Conservation (phyloP, 208 protist species). For the Trypanosoma conorhini region DNA sequence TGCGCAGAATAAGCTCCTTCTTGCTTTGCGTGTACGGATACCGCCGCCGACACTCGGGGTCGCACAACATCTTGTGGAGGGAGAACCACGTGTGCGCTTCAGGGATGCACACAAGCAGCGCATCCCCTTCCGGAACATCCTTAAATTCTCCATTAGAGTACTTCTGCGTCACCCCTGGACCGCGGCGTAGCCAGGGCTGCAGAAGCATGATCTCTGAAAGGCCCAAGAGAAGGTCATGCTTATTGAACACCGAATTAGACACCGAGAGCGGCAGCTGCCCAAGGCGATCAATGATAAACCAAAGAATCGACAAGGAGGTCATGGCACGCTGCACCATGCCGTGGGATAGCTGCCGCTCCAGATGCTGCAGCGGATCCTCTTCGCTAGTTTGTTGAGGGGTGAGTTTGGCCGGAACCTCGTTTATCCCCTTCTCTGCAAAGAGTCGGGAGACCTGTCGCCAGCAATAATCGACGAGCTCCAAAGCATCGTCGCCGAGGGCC, state of each 20-base stretch:
- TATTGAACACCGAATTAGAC: slow-evolving; percentile 70
- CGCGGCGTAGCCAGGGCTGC: slow-evolving; percentile 82
- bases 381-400: slow-evolving; percentile 8
- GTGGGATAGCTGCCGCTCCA: slow-evolving; percentile 53
- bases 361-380: slow-evolving; percentile 19
- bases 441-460: slow-evolving; percentile 82
- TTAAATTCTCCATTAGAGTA: slow-evolving; percentile 68
- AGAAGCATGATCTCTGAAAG: slow-evolving; percentile 75
- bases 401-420: slow-evolving; percentile 28
- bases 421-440: slow-evolving; percentile 54
- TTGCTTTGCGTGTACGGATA: slow-evolving; percentile 85
- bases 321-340: slow-evolving; percentile 58
- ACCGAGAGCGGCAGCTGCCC: slow-evolving; percentile 69
- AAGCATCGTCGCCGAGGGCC: slow-evolving; percentile 76
- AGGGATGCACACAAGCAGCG: slow-evolving; percentile 72
- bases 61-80: slow-evolving; percentile 88
- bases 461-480: slow-evolving; percentile 92
- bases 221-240: slow-evolving; percentile 86
- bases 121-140: slow-evolving; percentile 50
- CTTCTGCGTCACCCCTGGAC: slow-evolving; percentile 46
- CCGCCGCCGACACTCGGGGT: slow-evolving; percentile 71
- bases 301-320: slow-evolving; percentile 84
- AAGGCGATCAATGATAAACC: slow-evolving; percentile 88
- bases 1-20: slow-evolving; percentile 77
- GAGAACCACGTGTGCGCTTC: slow-evolving; percentile 92